A percentile compares a stretch with the other conserved stretches of the same genome.
Conservation (phyloP, 202 grass and related monocot genomes). For the Panicum virgatum region DNA sequence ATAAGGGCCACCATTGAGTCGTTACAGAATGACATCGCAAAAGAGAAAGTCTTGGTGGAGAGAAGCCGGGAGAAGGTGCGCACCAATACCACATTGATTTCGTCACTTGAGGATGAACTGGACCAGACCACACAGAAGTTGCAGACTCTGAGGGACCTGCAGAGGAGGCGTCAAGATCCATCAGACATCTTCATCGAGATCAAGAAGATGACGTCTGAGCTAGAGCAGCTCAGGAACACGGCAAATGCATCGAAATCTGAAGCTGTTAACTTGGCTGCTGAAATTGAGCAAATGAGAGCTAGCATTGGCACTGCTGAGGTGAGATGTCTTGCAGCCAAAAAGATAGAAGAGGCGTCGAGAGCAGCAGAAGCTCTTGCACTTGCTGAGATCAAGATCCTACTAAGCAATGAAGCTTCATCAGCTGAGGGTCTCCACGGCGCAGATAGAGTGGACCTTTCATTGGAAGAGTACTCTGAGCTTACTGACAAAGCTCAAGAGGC, state of each 20-base stretch:
- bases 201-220: conserved; percentile 63
- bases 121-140: conserved; percentile 42
- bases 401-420: conserved; percentile 39
- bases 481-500: conserved; percentile 53
- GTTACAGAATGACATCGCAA: conserved; percentile 47
- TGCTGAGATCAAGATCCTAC: conserved; percentile 69
- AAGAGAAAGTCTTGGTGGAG: conserved; percentile 56
- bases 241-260: conserved; percentile 53
- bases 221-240: conserved; percentile 52
- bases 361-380: conserved; percentile 70
- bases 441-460: conserved; percentile 49
- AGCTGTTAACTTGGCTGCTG: conserved; percentile 46
- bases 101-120: conserved; percentile 60
- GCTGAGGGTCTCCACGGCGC: conserved; percentile 22
- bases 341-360: conserved; percentile 68
- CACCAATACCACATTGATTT: conserved; percentile 37
- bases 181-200: conserved; percentile 52
- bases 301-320: conserved; percentile 75
- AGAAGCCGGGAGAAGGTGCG: conserved; percentile 52
- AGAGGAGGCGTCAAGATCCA: conserved; percentile 28
- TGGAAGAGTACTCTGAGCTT: conserved; percentile 63
- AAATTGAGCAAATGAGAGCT: conserved; percentile 75
- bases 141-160: conserved; percentile 41
- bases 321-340: conserved; percentile 59
- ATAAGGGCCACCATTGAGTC: conserved; percentile 50